Base-by-base conservation (phyloP, 768 basidiomycete genomes). In the Pisolithus tinctorius region DNA sequence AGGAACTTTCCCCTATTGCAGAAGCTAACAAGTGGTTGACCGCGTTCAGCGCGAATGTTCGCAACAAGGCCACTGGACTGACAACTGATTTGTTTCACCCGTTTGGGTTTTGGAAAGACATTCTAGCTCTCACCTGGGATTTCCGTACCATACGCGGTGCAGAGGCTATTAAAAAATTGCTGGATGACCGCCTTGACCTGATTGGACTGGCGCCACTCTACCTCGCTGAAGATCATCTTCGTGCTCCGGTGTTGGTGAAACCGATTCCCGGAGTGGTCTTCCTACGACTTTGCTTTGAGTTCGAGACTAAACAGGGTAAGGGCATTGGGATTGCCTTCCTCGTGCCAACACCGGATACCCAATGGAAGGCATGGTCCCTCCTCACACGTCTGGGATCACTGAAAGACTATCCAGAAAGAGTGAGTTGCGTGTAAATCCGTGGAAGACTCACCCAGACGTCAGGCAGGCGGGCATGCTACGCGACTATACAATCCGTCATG, bases 321-420 rank as follows among this genome's bases (percentile, higher is more conserved):
- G 78, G 74, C 2, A 74, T 73, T 1, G 83, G 81, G 4, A 64
- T 86, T 31, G 71, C 71, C 9, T 74, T 81, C 34, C 71, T 87
- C 23, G 70, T 86, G 1, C 58, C 69, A 4, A 62, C 62, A 11
- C 62, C 71, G 4, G 29, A 50, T 25, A 64, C 63, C 26, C 41
- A 48, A 17, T 87, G 85, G 86, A 80, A 75, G 59, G 82, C 82
- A 0, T 76, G 81, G 61, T 72, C 73, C 13, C 54, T 85, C 11
- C 78, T 79, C 57, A 86, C 85, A 1, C 74, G 77, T 40, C 71
- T 88, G 7, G 77, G 79, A 36, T 73, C 72, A 14, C 66, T 87
- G 59, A 78, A 80, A 44, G 75, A 64, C 2, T 69, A 71, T 58
- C 78, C 79, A 0, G 80, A 82, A 58, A 70, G 72, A 58, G 61